Base-by-base conservation (phyloP, 176 grass and related monocot genomes). In the Aegilops umbellulata region DNA sequence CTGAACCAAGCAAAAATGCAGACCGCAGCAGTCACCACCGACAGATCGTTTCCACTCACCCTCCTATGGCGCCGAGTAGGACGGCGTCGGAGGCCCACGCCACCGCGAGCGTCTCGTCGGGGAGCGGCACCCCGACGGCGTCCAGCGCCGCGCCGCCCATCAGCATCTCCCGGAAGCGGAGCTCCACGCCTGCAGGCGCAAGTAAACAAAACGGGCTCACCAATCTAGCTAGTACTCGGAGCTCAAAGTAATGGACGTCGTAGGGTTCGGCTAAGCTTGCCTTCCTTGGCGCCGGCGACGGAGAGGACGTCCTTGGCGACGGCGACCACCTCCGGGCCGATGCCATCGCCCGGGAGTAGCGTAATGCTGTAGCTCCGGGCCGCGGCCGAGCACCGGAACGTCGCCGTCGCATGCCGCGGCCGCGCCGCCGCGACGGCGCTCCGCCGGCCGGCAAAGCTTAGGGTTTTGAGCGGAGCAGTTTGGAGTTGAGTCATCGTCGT, bases 311-410 rank as follows among this genome's bases (percentile, higher is more conserved):
- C 91, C 86, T 95, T 94, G 80, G 96, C 90, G 69, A 98, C 90
- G 24, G 94, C 86, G 58, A 98, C 91, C 82, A 98, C 96, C 88
- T 98, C 96, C 2, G 96, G 96, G 46, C 96, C 96, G 65, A 98
- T 95, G 71, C 96, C 96, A 25, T 98, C 96, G 7, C 96, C 96
- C 5, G 94, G 93, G 26, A 95, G 96, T 16, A 95, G 93, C 46
- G 93, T 92, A 15, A 98, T 65, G 74, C 19, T 90, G 78, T 95
- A 95, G 81, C 84, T 98, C 78, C 91, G 85, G 8, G 66, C 55
- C 12, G 31, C 46, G 10, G 66, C 53, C 20, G 87, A 80, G 86
- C 91, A 94, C 11, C 82, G 76, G 30, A 89, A 23, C 14, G 71
- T 82, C 61, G 65, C 42, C 60, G 22, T 78, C 38, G 26, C 16